Base-by-base conservation (phyloP, 306 rosid species). In the Lagenaria siceraria region DNA sequence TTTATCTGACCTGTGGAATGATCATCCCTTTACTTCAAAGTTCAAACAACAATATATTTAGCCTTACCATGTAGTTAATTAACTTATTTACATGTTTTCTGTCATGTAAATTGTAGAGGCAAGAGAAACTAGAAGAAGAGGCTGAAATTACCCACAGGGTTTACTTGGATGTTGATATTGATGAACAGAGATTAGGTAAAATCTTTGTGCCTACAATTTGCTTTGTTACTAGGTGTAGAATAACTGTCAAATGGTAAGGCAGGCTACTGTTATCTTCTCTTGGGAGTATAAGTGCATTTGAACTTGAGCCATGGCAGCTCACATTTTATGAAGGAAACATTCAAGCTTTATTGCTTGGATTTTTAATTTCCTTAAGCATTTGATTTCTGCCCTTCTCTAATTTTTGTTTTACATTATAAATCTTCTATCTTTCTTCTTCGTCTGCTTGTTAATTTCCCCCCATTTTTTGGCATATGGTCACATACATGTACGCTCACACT, bases 111-210 rank as follows among this genome's bases (percentile, higher is more conserved):
- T 33, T 66, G 75, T 80, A 91, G 97, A 84, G 35, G 69, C 88
- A 86, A 76, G 89, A 81, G 78, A 85, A 82, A 82, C 82, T 62
- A 61, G 96, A 92, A 86, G 93, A 82, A 38, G 85, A 70, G 17
- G 96, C 88, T 64, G 96, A 92, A 86, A 81, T 92, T 61, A 92
- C 97, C n/a, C 89, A 88, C 35, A 90, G 93, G 79, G 96, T 92
- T 74, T 92, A 62, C 84, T 86, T 92, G 82, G 97, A 92, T 80
- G 64, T 92, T 80, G 93, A 88, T 83, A 88, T 92, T 83, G 97
- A 88, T 12, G 76, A 76, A 76, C 97, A 92, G 25, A 94, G 79
- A 25, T 79, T 84, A 80, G 97, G 97, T 92, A 79, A 65, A 65
- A 70, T 77, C 73, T 17, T 76, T 43, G 19, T 60, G 68, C 22